Percentiles rank a stretch among this genome's conserved stretches.
phyloP scores from a whole-genome alignment of 495 filamentous ascomycete genomes.

The Penicillium arizonense region DNA sequence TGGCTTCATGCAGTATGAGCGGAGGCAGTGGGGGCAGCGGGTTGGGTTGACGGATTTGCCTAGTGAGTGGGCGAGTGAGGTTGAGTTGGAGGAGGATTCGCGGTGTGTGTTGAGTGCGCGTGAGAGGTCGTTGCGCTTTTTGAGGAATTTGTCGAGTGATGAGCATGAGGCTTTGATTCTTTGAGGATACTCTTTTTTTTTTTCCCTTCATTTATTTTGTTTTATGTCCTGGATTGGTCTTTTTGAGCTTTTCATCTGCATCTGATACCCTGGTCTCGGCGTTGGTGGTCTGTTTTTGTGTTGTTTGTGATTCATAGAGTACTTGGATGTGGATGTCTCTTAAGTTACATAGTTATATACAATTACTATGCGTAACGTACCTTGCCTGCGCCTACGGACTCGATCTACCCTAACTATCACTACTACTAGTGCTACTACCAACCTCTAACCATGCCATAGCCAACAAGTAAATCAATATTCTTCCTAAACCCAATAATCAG shows the following conservation, averaged over 20 bases:
- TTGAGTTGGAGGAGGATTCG: conserved; percentile 33
- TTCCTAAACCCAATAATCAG: neutral
- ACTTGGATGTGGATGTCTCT: neutral
- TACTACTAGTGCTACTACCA: too few relatives aligned
- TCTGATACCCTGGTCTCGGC: conserved; percentile 28
- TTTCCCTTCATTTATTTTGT: neutral
- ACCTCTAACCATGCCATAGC: too few relatives aligned
- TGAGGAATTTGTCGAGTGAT: conserved; percentile 32
- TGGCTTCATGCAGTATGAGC: conserved; percentile 75
- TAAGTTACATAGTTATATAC: too few relatives aligned
- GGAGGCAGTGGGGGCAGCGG: conserved; percentile 45
- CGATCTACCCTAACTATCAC: too few relatives aligned
- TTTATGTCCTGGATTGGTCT: conserved; percentile 6
- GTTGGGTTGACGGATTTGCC: conserved; percentile 31
- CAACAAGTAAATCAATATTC: neutral
- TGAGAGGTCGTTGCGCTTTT: conserved; percentile 34
- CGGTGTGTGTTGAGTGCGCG: conserved; percentile 31
- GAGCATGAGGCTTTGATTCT: conserved; percentile 38
- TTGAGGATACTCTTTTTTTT: conserved; percentile 5
- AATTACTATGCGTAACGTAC: too few relatives aligned
- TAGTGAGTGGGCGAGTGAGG: conserved; percentile 38
- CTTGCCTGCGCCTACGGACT: too few relatives aligned
- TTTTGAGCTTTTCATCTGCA: conserved; percentile 15
- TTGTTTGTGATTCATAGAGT: neutral
- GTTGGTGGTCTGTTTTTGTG: conserved; percentile 5